A percentile compares a stretch with the other conserved stretches of the same genome.
Evolutionary conservation across 305 asterid species (phyloP).

Genomic region (Solanum hybrid): DNA sequence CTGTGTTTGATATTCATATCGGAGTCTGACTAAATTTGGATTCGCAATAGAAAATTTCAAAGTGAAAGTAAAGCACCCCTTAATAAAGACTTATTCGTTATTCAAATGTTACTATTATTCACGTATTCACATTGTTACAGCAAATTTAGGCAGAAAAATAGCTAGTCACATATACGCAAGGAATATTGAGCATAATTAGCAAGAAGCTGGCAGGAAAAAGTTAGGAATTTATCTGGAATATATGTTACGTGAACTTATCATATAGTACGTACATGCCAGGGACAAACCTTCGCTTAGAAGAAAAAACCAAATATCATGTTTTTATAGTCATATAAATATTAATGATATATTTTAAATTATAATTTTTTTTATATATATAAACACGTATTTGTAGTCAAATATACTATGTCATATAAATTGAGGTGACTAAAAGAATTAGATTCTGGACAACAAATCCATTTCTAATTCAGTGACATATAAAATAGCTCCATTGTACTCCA

Average conservation of each 20-base stretch:
- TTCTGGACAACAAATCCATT: background rate
- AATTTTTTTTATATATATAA: background rate
- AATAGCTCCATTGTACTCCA: background rate
- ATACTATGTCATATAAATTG: background rate
- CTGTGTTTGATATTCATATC: accelerated
- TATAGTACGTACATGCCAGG: background rate
- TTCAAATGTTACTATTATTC: background rate
- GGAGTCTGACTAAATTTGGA: accelerated
- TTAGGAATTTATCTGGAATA: background rate
- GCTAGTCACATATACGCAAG: background rate
- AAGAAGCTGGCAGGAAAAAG: background rate
- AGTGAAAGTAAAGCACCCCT: no score
- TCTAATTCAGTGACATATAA: background rate
- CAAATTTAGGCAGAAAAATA: background rate
- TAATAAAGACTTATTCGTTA: background rate
- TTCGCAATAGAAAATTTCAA: accelerated
- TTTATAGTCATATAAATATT: background rate
- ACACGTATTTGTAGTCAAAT: accelerated
- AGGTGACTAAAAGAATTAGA: background rate
- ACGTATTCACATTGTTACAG: background rate
- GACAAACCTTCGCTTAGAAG: background rate
- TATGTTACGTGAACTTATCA: background rate
- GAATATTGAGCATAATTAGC: background rate
- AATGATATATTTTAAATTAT: background rate
- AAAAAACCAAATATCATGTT: background rate